Base-by-base conservation (phyloP, 1,284 basidiomycete species). In the Lentinula novae-zelandiae region DNA sequence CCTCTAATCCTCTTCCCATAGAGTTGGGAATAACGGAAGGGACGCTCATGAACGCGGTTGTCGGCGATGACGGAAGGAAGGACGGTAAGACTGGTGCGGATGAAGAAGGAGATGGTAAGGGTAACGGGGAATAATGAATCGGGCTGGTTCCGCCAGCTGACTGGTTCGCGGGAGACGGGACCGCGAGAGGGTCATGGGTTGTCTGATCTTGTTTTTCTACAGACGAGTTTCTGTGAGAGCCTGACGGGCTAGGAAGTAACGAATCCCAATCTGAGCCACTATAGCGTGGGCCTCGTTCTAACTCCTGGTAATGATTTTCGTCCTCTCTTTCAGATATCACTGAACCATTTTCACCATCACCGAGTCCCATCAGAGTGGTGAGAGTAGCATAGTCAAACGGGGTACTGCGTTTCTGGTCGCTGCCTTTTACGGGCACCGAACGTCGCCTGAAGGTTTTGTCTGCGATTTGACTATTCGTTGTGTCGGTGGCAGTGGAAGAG, bases 21-120 rank as follows among this genome's bases (percentile, higher is more conserved):
- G 65, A 53, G 12, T 62, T 62, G n/a, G 38, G 33, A 3, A 46
- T 50, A 44, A 27, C 22, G 15, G 56, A 44, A 34, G 44, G 20
- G 6, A 33, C 8, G 13, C 40, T 17, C 34, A 40, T 42, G 13
- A 34, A 53, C n/a, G 39, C 13, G 15, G 44, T 5, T 36, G 20
- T 33, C 13, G 55, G 44, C 33, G 31, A 49, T 17, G 17, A 17
- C 0, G 42, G 0, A 36, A 1, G 33, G 17, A 22, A 48, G 8
- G 46, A 2, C 12, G 46, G 20, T 22, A 27, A 48, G 20, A 22
- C 8, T 22, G 46, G 5, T 22, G 22, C n/a, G 27, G 49, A 34
- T 50, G 17, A 15, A 36, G 59, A 34, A 20, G 53, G 20, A 27
- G 44, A 36, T 4, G 58, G 33, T 33, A 52, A 33, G 0, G 46